Conservation (phyloP, 805 yeast species). For the Myxozyma geophila region DNA sequence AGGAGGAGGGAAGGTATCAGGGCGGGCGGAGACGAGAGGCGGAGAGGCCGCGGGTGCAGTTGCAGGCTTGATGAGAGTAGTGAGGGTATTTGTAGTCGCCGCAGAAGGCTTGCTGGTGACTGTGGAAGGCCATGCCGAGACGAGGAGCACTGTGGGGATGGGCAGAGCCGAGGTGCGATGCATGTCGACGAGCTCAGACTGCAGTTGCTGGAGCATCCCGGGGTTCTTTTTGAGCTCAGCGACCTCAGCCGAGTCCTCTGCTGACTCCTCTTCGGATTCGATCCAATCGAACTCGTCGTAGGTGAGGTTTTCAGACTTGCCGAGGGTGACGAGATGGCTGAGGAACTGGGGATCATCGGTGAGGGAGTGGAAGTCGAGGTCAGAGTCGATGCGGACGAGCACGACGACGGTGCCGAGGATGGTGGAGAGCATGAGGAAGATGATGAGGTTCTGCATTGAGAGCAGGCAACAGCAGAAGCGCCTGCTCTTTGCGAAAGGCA, state of each 20-base stretch:
- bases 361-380: conserved; percentile 9
- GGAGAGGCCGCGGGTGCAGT: background rate
- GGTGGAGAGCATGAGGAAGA: conserved; percentile 3
- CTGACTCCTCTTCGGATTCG: conserved; percentile 5
- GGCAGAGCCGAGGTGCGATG: background rate
- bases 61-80: background rate
- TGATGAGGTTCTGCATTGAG: conserved; percentile 1
- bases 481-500: background rate
- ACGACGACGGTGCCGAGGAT: background rate
- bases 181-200: background rate
- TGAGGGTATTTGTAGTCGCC: background rate
- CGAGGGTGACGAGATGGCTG: background rate
- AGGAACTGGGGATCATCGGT: conserved; percentile 5
- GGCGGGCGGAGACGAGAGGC: background rate
- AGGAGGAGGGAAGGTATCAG: background rate
- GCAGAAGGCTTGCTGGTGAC: background rate
- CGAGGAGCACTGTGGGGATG: conserved; percentile 1
- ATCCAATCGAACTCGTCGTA: conserved; percentile 7
- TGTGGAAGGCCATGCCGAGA: background rate
- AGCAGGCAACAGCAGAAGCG: background rate
- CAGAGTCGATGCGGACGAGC: conserved; percentile 12
- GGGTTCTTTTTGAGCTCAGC: conserved; percentile 8
- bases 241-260: conserved; percentile 1
- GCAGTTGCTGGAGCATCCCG: background rate
- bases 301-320: background rate